Base-by-base conservation (phyloP, 768 basidiomycete genomes). In the Lactarius pseudohatsudake region DNA sequence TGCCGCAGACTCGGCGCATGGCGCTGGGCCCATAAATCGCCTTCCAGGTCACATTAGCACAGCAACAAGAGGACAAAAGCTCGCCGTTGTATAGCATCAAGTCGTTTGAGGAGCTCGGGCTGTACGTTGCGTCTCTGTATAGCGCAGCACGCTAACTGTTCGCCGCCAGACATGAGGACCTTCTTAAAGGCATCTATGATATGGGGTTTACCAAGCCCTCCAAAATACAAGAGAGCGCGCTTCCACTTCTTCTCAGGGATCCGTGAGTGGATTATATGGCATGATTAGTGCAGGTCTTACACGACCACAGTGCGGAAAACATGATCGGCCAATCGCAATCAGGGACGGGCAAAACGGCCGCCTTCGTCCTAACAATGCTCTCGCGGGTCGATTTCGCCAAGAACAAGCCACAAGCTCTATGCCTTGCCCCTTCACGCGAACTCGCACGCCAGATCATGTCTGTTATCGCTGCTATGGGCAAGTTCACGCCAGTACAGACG, bases 321-420 rank as follows among this genome's bases (percentile, higher is more conserved):
- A 96, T 98, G 90, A 98, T 98, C 74, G 97, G 95, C 20, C 97
- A 99, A 79, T 98, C 96, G 60, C 97, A 99, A 74, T 98, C 97
- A 40, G 97, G 97, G 45, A 99, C 97, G 10, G 97, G 97, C 58
- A 99, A 99, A 81, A 98, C 97, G 2, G 97, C 97, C 4, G 97
- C 97, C 11, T 99, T 99, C 76, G 93, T 95, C 15, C 82, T 99
- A 58, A 96, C 96, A 13, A 98, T 99, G 96, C 84, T 98, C 18
- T 95, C 91, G 75, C 88, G 96, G 47, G 84, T 98, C 57, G 94
- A 98, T 77, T 96, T 90, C 72, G 81, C 85, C 26, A 80, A 87
- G 55, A 85, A 90, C 70, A 88, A 89, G 69, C 90, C 95, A 28
- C 96, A 98, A 92, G 97, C 96, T 3, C 80, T 99, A 59, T 98